Evolutionary conservation across 1,284 basidiomycete species (phyloP), one percentile per base, ranked within the genome.

Genomic region (Apiotrichum mycotoxinovorans): DNA sequence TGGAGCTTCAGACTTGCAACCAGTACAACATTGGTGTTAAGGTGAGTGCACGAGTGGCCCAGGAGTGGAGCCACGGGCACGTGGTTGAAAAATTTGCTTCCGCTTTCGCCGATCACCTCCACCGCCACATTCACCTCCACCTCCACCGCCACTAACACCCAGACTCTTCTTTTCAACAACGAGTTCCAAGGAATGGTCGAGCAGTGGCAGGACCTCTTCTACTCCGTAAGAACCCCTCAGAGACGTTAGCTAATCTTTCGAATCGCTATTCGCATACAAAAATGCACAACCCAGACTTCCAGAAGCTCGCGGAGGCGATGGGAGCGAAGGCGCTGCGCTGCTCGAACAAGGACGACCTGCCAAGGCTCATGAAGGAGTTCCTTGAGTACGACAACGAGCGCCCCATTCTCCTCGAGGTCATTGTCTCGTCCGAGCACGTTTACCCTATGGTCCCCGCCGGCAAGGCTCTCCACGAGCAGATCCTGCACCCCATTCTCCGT

Each of bases 111-210:
- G 66, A 79, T 26, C 77, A 78, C 68, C 75, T 74, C 60, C 65
- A 69, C n/a, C 12, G 30, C 7, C 30, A 50, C 71, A 66, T 58
- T 69, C 70, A 52, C 46, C 44, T 58, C n/a, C 18, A 33, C 20
- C 8, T 27, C 33, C 22, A 15, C 15, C 9, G 27, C 47, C 47
- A 18, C 25, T 54, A 47, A 44, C 27, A 46, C 23, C 33, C 20
- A 57, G 60, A 42, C 89, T 38, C 80, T 94, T 64, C 79, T 94
- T 23, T 77, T 94, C 68, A 93, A 94, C 81, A 95, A 95, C 79
- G 89, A 92, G 75, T 94, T 92, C 83, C 91, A 95, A 77, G 95
- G 95, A 55, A 98, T 98, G 95, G 95, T 98, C 20, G 80, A 92
- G 51, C 95, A 98, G 80, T 98, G 95, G 95, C 95, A 98, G 83